A percentile compares a stretch with the other conserved stretches of the same genome.
phyloP scores from a whole-genome alignment of 2,329 filamentous ascomycete species.

The Colletotrichum sp. region DNA sequence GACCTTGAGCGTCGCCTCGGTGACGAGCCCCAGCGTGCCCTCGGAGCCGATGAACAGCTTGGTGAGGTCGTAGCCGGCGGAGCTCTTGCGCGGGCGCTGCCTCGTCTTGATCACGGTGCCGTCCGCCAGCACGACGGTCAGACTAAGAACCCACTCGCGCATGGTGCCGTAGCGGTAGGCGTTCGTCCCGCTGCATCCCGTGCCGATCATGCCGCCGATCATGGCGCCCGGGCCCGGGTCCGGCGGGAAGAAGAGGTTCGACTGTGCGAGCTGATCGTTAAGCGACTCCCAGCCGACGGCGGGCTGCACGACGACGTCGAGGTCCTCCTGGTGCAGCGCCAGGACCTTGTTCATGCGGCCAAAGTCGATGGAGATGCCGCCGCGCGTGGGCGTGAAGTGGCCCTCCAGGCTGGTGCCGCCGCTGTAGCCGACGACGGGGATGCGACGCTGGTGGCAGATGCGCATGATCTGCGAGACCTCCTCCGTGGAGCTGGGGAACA shows the following conservation, averaged over 20 bases:
- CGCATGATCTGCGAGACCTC: constrained; percentile 90
- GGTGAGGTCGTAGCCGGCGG: constrained; percentile 90
- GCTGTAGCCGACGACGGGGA: constrained; percentile 86
- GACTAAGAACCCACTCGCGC: constrained; percentile 88
- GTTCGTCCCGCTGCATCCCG: constrained; percentile 79
- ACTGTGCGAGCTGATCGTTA: constrained; percentile 75
- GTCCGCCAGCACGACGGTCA: constrained; percentile 90
- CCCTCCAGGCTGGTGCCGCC: constrained; percentile 91
- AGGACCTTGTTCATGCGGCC: constrained; percentile 83
- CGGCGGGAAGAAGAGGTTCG: constrained; percentile 88
- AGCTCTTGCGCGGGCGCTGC: constrained; percentile 86
- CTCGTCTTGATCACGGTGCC: constrained; percentile 89
- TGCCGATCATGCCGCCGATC: constrained; percentile 90
- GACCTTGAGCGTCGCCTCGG: constrained; percentile 87
- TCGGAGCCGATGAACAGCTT: constrained; percentile 90
- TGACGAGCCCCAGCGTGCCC: constrained; percentile 89
- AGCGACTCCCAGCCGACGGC: constrained; percentile 87
- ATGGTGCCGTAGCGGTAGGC: constrained; percentile 93
- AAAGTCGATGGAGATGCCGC: constrained; percentile 88
- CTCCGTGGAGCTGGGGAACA: constrained; percentile 79
- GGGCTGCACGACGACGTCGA: constrained; percentile 79
- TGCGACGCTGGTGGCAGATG: constrained; percentile 78
- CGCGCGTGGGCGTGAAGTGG: constrained; percentile 82
- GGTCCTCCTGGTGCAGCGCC: constrained; percentile 75
- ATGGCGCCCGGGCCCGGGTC: constrained; percentile 90